Evolutionary conservation across 176 grass and related monocot species (phyloP).

Genomic region (Eragrostis curvula): DNA sequence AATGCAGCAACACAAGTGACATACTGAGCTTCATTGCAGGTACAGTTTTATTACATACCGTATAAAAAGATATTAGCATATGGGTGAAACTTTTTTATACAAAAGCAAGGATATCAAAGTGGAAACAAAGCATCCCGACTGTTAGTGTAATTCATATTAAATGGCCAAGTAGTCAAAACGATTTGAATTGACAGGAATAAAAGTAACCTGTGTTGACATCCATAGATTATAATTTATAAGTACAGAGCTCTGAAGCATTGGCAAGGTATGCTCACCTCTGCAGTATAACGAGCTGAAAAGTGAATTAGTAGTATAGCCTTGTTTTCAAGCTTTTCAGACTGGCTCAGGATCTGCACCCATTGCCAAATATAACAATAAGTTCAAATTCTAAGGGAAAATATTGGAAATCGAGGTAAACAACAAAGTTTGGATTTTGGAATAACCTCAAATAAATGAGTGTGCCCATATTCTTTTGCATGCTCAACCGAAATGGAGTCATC

Average conservation of each 20-base stretch:
- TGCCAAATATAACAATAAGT: slow-evolving; percentile 31
- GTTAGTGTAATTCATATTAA: slow-evolving; percentile 6
- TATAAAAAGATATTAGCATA: not conserved
- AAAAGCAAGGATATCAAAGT: not conserved
- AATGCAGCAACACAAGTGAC: slow-evolving; percentile 6
- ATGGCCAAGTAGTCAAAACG: not conserved
- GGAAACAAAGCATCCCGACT: slow-evolving; percentile 7
- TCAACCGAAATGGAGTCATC: slow-evolving; percentile 73
- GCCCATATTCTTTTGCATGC: slow-evolving; percentile 84
- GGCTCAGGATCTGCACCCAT: slow-evolving; percentile 60
- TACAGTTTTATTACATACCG: not conserved
- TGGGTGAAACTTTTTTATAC: not conserved
- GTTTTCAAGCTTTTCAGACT: slow-evolving; percentile 69
- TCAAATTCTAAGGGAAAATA: not conserved
- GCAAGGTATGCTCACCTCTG: slow-evolving; percentile 56
- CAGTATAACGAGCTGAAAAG: slow-evolving; percentile 82
- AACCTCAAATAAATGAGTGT: slow-evolving; percentile 90
- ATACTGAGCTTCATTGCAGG: not conserved
- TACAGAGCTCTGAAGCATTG: slow-evolving; percentile 17
- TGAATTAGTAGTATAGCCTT: slow-evolving; percentile 91
- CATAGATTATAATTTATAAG: not conserved
- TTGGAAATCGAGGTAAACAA: not conserved
- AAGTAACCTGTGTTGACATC: not conserved
- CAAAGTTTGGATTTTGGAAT: slow-evolving; percentile 3
- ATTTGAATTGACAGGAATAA: not conserved